phyloP scores from a whole-genome alignment of 345 rosid genomes.

The Erucastrum elatum region DNA sequence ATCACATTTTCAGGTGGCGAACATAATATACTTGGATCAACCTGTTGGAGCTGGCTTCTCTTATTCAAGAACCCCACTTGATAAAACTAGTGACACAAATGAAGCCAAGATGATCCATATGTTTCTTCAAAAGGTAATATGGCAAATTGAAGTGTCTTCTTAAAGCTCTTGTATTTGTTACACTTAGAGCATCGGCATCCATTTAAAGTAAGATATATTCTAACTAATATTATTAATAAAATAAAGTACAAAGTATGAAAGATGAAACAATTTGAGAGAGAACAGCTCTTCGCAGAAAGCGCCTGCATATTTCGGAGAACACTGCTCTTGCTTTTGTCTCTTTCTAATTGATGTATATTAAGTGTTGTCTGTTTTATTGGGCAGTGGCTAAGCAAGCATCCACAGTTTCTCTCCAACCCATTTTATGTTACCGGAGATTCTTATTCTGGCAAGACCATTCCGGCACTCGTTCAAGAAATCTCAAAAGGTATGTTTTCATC shows the following conservation, averaged over 20 bases:
- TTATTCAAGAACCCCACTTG: not conserved
- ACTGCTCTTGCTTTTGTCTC: too few relatives aligned
- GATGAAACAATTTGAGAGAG: too few relatives aligned
- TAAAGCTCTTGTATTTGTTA: not conserved
- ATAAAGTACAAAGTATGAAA: too few relatives aligned
- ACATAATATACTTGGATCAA: conserved; percentile 1
- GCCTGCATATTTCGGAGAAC: too few relatives aligned
- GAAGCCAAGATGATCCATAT: not conserved
- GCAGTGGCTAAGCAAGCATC: conserved; percentile 66
- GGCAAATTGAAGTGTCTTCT: not conserved
- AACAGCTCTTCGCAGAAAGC: too few relatives aligned
- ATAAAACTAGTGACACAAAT: not conserved
- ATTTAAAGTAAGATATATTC: too few relatives aligned
- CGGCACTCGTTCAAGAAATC: conserved; percentile 51
- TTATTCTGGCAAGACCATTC: conserved; percentile 58
- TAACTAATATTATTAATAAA: too few relatives aligned
- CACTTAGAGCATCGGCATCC: too few relatives aligned
- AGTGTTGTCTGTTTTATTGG: not conserved
- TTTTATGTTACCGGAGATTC: conserved; percentile 68
- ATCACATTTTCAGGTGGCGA: not conserved
- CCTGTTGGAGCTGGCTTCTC: conserved; percentile 6
- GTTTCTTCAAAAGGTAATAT: not conserved
- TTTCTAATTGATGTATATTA: too few relatives aligned
- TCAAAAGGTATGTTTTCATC: conserved; percentile 12
- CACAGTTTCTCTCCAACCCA: conserved; percentile 50